phyloP scores from a whole-genome alignment of 1,284 basidiomycete genomes.

The Trichosporon inkin region DNA sequence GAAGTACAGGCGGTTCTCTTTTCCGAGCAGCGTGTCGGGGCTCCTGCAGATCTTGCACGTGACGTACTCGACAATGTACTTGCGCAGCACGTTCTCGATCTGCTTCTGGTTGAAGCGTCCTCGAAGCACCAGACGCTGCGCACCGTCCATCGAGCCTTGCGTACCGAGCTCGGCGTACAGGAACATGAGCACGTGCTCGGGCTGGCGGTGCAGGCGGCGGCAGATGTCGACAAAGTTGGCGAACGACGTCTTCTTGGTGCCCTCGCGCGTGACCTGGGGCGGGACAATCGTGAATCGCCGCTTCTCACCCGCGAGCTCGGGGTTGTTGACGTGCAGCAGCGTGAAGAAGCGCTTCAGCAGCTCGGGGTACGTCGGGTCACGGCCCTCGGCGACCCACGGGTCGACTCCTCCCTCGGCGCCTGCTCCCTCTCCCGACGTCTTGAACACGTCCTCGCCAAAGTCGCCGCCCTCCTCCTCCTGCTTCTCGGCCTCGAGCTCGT shows the following conservation, averaged over 20 bases:
- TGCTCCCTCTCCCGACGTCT: constrained; percentile 56
- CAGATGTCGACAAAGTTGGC: constrained; percentile 95
- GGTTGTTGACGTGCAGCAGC: constrained; percentile 89
- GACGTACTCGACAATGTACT: constrained; percentile 99
- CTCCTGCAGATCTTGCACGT: constrained; percentile 99
- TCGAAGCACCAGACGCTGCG: constrained; percentile 89
- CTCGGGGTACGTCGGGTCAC: constrained; percentile 90
- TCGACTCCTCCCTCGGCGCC: constrained; percentile 52
- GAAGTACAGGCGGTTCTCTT: constrained; percentile 99
- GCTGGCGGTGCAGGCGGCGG: constrained; percentile 96
- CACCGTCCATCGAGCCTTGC: constrained; percentile 89
- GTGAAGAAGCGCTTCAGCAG: constrained; percentile 90
- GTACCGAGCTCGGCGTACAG: constrained; percentile 98
- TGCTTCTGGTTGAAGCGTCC: constrained; percentile 99
- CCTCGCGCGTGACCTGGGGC: constrained; percentile 88
- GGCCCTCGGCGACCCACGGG: constrained; percentile 80
- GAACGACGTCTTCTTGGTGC: constrained; percentile 94
- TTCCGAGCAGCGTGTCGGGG: constrained; percentile 89
- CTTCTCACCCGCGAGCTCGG: constrained; percentile 79
- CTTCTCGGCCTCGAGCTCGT: constrained; percentile 52
- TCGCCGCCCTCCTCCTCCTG: constrained; percentile 70
- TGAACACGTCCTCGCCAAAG: constrained; percentile 77
- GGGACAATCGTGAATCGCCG: constrained; percentile 97
- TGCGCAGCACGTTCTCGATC: constrained; percentile 92
- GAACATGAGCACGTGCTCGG: constrained; percentile 98